A percentile compares a stretch with the other conserved stretches of the same genome.
Conservation (phyloP, 106 monocot genomes). For the Cymbidium sinense region DNA sequence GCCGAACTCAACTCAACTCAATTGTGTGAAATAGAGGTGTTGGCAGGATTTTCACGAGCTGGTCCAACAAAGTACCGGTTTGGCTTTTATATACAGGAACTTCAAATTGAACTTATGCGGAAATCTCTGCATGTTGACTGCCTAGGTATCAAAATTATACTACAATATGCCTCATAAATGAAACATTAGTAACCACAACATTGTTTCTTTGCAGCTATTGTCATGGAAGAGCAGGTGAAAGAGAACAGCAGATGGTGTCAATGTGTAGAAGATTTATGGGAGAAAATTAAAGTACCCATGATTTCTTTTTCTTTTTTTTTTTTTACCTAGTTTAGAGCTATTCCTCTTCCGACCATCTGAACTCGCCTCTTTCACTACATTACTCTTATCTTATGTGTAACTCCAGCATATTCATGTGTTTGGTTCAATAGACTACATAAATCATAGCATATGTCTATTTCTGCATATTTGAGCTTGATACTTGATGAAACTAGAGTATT, state of each 20-base stretch:
- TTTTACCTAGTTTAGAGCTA: not conserved
- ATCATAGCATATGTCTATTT: constrained; percentile 6
- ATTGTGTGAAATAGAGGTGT: no score
- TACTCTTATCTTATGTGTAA: no score
- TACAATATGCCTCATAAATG: not conserved
- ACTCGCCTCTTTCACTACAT: not conserved
- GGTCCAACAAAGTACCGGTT: no score
- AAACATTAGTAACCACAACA: not conserved
- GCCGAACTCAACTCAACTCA: no score
- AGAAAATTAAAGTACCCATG: constrained; percentile 51
- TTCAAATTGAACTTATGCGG: constrained; percentile 72
- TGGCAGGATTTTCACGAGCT: no score
- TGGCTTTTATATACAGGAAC: no score
- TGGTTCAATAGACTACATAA: not conserved
- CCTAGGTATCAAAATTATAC: constrained; percentile 48
- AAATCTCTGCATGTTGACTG: constrained; percentile 97
- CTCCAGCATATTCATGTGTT: not conserved
- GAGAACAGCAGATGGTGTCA: constrained; percentile 79
- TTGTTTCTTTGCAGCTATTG: constrained; percentile 49
- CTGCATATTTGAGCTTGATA: constrained; percentile 13
- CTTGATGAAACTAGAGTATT: constrained; percentile 67
- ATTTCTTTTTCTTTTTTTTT: not conserved
- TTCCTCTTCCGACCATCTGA: not conserved
- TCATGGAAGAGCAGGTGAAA: constrained; percentile 95
- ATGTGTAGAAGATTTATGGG: constrained; percentile 39